Evolutionary conservation across 1,139 yeast species (phyloP), one percentile per base, ranked within the genome.

Genomic region (Taphrina wiesneri): DNA sequence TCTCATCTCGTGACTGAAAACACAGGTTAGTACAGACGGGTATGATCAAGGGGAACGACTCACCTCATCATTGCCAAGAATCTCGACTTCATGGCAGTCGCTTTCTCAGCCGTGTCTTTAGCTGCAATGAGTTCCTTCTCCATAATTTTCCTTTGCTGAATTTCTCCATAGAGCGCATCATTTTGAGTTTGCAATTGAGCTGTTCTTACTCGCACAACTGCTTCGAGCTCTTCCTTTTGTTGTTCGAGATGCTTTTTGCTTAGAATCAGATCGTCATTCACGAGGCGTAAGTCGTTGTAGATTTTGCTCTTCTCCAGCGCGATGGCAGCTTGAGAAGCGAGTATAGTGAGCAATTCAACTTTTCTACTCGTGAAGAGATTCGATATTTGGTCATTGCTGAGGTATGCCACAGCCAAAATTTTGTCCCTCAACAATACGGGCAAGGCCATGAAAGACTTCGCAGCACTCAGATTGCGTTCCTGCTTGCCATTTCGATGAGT

Each of bases 21-120:
- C 43, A n/a, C 13, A 23, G n/a, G 96, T 89, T 67, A 90, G 90
- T 75, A 90, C 90, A n/a, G n/a, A n/a, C n/a, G n/a, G n/a, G 11
- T 1, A 2, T 2, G 17, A 26, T 13, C 1, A 1, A 49, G 54
- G 2, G 15, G 11, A 5, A 7, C 3, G 36, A 49, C 25, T 45
- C n/a, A 52, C 56, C 57, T 52, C 60, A 62, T 62, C 45, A 43
- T 62, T 17, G 97, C 96, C 73, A 91, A 86, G 75, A 91, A 91
- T 11, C 90, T 92, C 0, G 96, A 87, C 73, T 90, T 90, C 32
- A 96, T 63, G 21, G 47, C 46, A 9, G 66, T 47, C 5, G 66
- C 66, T 23, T 56, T 34, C 57, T 67, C 64, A 67, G 67, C 54
- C 68, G 43, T 69, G 69, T 70, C 39, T 61, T 75, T 76, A 5